Conservation (phyloP, 495 filamentous ascomycete species). For the Corynascus novoguineensis region DNA sequence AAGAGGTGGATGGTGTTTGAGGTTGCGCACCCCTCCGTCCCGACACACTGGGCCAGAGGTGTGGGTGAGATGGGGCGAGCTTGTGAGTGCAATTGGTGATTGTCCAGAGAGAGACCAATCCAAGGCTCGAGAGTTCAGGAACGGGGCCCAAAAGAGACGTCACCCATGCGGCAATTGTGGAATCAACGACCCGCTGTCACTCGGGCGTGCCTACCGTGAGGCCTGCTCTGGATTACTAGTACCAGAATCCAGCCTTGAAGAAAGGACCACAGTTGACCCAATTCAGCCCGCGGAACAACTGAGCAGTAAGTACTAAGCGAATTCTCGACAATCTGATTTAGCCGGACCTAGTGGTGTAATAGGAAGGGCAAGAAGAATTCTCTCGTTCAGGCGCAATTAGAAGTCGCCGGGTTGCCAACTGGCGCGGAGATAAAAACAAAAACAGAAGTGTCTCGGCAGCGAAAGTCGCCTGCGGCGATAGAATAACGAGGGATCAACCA, state of each 20-base stretch:
- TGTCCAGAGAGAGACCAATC: background rate
- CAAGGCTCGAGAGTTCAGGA: background rate
- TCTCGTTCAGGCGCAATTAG: background rate
- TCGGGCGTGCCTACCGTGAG: background rate
- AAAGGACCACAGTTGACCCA: slow-evolving; percentile 9
- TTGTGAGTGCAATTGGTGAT: background rate
- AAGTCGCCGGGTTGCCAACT: background rate
- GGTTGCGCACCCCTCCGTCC: background rate
- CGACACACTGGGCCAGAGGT: background rate
- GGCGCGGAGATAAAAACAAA: background rate
- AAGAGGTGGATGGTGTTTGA: background rate
- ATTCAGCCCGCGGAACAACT: background rate
- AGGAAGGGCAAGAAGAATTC: background rate
- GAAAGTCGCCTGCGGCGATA: background rate
- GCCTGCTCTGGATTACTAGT: background rate
- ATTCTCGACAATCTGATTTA: background rate
- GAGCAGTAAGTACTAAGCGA: background rate
- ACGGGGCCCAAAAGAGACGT: slow-evolving; percentile 1
- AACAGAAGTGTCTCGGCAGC: background rate
- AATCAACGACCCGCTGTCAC: background rate
- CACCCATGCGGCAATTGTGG: background rate
- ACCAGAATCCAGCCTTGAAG: background rate
- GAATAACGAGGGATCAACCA: background rate
- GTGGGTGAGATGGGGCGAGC: background rate
- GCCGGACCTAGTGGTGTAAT: too few species aligned